Evolutionary conservation across 78 protist genomes (phyloP), one percentile per base, ranked within the genome.

Genomic region (Dictyostelium capitatum): DNA sequence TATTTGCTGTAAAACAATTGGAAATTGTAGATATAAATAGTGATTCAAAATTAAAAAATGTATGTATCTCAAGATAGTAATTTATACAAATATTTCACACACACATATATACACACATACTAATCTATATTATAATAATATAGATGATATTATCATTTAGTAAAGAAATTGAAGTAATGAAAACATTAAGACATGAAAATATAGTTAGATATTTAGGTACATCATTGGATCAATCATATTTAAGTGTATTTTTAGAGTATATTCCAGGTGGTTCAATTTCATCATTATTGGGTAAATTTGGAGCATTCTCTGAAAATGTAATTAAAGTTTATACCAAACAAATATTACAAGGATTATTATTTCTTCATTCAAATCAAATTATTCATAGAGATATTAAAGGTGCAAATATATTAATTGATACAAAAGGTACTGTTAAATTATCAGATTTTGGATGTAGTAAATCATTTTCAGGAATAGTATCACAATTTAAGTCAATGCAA

Each of bases 321-420:
- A 93, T 96, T 19, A 51, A 53, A 43, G 79, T 67, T 8, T 96
- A 96, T 51, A 91, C 94, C 19, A 72, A 91, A 48, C 97, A 97
- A 80, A 91, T 97, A 6, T 59, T 97, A 12, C 32, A 37, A 7
- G 98, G 98, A 12, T 89, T 97, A 30, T 43, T 74, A 20, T 97
- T 89, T 82, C 80, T 97, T 32, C 98, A 97, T 28, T 7, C 25
- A 15, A 75, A 81, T 43, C 87, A 91, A 32, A 95, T 97, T 56
- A 89, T 97, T 19, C 98, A 97, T 70, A 74, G 98, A 20, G 98
- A 97, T 94, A 90, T 97, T 80, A 97, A 97, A 59, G 98, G 97
- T 7, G 98, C 97, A 25, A 97, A 96, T 56, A 95, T 97, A 41
- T 79, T 97, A 47, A 91, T 97, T 28, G 97, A 89, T 43, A 92